A percentile compares a stretch with the other conserved stretches of the same genome.
Evolutionary conservation across 2,329 filamentous ascomycete species (phyloP).

Genomic region (Volutella citrinella): DNA sequence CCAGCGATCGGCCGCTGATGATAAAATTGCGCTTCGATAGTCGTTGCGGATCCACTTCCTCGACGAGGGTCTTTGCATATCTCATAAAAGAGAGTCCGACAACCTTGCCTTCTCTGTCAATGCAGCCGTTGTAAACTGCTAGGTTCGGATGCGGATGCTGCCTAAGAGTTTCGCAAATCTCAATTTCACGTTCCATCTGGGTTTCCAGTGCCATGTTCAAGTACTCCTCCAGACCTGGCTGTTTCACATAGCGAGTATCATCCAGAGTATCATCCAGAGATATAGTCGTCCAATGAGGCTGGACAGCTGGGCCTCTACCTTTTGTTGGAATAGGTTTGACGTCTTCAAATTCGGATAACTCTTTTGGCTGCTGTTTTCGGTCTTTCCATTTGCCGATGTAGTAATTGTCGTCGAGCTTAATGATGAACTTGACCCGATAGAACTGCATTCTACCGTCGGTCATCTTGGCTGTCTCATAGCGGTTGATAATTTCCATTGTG

Average conservation of each 20-base stretch:
- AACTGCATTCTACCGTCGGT: not conserved
- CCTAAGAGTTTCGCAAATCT: conserved; percentile 1
- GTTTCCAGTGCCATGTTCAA: not conserved
- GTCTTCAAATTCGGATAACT: not conserved
- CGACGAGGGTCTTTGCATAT: not conserved
- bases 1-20: conserved; percentile 1
- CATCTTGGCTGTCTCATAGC: not conserved
- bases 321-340: not conserved
- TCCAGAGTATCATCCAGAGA: not conserved
- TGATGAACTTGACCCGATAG: not conserved
- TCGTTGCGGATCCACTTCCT: conserved; percentile 1
- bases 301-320: not conserved
- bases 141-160: conserved; percentile 1
- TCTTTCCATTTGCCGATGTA: conserved; percentile 1
- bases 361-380: not conserved
- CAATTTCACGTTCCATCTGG: conserved; percentile 1
- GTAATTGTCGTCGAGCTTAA: not conserved
- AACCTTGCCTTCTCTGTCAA: not conserved
- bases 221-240: not conserved
- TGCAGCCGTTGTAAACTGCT: conserved; percentile 2
- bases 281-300: conserved; percentile 2
- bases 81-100: not conserved
- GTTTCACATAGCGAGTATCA: not conserved
- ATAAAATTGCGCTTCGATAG: conserved; percentile 3
- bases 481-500: no score